These are phyloP conservation scores for Aphanomyces invadans DNA, from an alignment of 352 stramenopile species.

Conservation along the genomic window DNA sequence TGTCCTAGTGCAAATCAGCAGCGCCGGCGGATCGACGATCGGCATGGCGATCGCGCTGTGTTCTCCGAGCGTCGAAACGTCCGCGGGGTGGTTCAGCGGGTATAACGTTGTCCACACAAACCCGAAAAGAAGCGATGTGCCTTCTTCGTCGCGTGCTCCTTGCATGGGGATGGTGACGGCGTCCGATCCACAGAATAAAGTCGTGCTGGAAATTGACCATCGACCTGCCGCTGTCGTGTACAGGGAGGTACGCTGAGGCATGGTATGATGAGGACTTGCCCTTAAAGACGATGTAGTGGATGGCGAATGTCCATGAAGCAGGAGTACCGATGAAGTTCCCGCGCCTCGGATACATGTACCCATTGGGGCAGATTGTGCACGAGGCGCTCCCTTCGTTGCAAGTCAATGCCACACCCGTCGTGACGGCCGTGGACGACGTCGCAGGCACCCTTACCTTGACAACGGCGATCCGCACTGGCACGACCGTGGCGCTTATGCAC, in stretches of 20 bases:
- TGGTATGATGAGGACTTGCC: too few species aligned
- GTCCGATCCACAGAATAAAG: slow-evolving; percentile 71
- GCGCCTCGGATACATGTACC: slow-evolving; percentile 72
- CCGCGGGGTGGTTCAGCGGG: slow-evolving; percentile 81
- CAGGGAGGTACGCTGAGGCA: slow-evolving; percentile 58
- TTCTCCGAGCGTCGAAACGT: slow-evolving; percentile 79
- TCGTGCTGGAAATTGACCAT: slow-evolving; percentile 80
- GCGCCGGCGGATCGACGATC: slow-evolving; percentile 62
- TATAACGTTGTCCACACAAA: slow-evolving; percentile 39
- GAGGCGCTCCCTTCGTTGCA: background rate
- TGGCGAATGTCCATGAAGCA: slow-evolving; percentile 38
- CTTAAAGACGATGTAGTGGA: slow-evolving; percentile 50
- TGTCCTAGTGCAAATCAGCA: slow-evolving; percentile 84
- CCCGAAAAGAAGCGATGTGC: too few species aligned
- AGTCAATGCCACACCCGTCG: slow-evolving; percentile 81
- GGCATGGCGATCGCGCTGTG: slow-evolving; percentile 74
- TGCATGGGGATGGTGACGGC: slow-evolving; percentile 76
- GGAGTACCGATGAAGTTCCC: slow-evolving; percentile 50
- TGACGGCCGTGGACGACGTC: slow-evolving; percentile 77
- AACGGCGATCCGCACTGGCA: slow-evolving; percentile 62
- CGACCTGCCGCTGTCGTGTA: slow-evolving; percentile 76
- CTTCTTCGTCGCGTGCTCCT: slow-evolving; percentile 62
- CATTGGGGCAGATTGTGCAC: slow-evolving; percentile 52
- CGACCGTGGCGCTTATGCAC: slow-evolving; percentile 83
- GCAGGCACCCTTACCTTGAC: slow-evolving; percentile 67